Base-by-base conservation (phyloP, 257 asterid genomes). In the Eustoma russellianum region DNA sequence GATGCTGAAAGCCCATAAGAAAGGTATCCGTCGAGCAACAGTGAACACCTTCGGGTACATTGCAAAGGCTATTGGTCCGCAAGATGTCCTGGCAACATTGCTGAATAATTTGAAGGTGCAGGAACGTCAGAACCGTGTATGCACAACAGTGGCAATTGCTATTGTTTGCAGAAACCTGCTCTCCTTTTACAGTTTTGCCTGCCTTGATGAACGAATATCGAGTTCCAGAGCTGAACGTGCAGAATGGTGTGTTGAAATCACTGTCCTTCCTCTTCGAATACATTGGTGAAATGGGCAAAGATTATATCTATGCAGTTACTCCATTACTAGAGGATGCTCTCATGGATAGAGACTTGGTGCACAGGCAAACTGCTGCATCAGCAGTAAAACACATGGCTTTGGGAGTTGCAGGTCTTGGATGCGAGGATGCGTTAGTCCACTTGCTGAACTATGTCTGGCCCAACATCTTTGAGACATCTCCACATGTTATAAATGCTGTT, bases 81-180 rank as follows among this genome's bases (percentile, higher is more conserved):
- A 88, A 54, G 97, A 88, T 38, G 97, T 88, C 40, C 91, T 85
- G 5, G 95, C 97, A 12, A 85, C 97, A 8, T 58, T 88, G 67
- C 62, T 88, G 63, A 88, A 88, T 72, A 88, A 88, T 62, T 86
- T 88, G 66, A 88, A 88, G 71, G 95, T 88, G 53, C 97, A 88
- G 64, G 91, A 88, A 65, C 93, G 96, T 30, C 96, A 88, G 52
- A 88, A 88, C 43, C 96, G 91, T 73, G 93, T 87, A 3, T 85
- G 97, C 77, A 88, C 97, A 3, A 88, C 95, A 14, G 97, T 85
- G 16, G 97, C 97, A n/a, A 88, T 88, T 54, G 97, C 97, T 17
- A 88, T 85, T 33, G 95, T 88, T 88, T 15, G 97, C 97, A 7
- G 97, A 88, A 65, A 88, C 95, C 5, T 88, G 97, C 70, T 82